A percentile compares a stretch with the other conserved stretches of the same genome.
Conservation (phyloP, 2,329 filamentous ascomycete species). For the Sordariomycetes sp. region DNA sequence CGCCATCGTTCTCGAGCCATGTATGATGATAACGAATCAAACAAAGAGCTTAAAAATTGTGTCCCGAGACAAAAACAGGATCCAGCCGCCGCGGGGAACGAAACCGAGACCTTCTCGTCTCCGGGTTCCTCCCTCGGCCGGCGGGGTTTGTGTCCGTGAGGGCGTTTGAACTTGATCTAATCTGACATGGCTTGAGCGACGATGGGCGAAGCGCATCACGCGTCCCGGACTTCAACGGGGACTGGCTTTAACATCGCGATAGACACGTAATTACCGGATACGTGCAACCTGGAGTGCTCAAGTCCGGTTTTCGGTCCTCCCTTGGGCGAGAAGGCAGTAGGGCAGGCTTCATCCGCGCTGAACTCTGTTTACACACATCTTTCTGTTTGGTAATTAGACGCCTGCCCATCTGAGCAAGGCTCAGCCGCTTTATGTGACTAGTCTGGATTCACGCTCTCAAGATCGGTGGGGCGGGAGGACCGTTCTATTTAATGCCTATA, state of each 20-base stretch:
- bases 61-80: neutral
- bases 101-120: conserved; percentile 5
- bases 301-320: too few relatives aligned
- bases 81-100: neutral
- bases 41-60: conserved; percentile 4
- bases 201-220: neutral
- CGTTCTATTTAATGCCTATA: neutral
- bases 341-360: too few relatives aligned
- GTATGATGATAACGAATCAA: conserved; percentile 4
- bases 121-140: conserved; percentile 1
- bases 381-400: too few relatives aligned
- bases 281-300: neutral
- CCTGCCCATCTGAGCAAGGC: too few relatives aligned
- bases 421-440: too few relatives aligned
- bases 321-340: too few relatives aligned
- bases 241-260: too few relatives aligned
- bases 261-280: too few relatives aligned
- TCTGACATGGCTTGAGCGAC: conserved; percentile 30
- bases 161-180: conserved; percentile 48
- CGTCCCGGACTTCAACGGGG: neutral
- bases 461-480: too few relatives aligned
- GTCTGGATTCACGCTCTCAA: too few relatives aligned
- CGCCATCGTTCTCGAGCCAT: neutral
- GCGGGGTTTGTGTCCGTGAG: conserved; percentile 15
- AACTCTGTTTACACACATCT: too few relatives aligned